phyloP scores from a whole-genome alignment of 305 asterid species.

The Nicotiana rustica region DNA sequence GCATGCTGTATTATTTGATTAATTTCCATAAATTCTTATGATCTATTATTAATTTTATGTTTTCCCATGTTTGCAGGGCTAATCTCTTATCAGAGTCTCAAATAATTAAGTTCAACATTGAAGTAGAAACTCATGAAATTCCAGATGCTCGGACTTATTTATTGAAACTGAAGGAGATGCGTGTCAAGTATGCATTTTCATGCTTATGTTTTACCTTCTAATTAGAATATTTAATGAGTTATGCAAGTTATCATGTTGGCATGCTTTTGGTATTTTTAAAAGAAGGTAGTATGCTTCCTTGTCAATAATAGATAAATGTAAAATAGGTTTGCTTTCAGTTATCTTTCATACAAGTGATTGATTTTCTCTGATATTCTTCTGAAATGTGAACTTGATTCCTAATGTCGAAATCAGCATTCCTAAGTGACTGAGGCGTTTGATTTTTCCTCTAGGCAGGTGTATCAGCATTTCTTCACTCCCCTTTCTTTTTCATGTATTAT shows the following conservation, averaged over 20 bases:
- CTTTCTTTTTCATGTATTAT: slow-evolving; percentile 33
- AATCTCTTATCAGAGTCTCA: slow-evolving; percentile 82
- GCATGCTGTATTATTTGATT: neutral
- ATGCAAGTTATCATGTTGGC: neutral
- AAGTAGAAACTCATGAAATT: slow-evolving; percentile 70
- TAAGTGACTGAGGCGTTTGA: neutral
- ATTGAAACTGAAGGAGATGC: slow-evolving; percentile 77
- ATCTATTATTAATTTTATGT: slow-evolving; percentile 5
- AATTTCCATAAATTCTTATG: neutral
- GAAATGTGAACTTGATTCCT: neutral
- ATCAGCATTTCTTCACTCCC: slow-evolving; percentile 28
- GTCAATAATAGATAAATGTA: neutral
- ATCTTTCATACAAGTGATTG: neutral
- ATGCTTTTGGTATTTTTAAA: neutral
- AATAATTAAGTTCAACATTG: slow-evolving; percentile 79
- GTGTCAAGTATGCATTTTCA: slow-evolving; percentile 71
- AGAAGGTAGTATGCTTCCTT: neutral
- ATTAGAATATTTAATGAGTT: neutral
- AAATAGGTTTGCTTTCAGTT: neutral
- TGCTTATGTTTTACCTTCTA: neutral
- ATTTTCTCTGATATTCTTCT: neutral
- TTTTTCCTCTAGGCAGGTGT: neutral
- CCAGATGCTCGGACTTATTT: slow-evolving; percentile 89
- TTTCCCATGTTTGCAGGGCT: slow-evolving; percentile 62
- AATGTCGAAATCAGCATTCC: neutral